Evolutionary conservation across 495 filamentous ascomycete species (phyloP).

Genomic region (Lasiosphaeris hirsuta): DNA sequence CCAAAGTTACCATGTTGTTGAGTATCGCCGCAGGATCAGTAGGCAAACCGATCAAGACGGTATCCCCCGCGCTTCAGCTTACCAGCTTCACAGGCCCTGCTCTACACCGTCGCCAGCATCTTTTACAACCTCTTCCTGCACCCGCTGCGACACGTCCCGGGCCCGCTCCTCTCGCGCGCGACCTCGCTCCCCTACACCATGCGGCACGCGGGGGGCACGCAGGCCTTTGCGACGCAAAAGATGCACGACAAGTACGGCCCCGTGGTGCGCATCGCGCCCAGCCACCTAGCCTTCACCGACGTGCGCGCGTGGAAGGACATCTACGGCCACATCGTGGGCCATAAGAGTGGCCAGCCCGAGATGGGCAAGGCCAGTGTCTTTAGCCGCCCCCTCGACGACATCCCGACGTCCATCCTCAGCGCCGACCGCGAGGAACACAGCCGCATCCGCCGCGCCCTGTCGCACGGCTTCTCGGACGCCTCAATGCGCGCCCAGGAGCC

Average conservation of each 20-base stretch:
- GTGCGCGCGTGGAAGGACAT: slow-evolving; percentile 56
- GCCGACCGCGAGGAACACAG: slow-evolving; percentile 33
- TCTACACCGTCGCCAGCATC: background rate
- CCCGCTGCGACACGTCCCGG: slow-evolving; percentile 50
- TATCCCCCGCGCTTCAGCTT: no score
- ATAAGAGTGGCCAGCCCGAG: slow-evolving; percentile 27
- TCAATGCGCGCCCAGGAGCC: slow-evolving; percentile 37
- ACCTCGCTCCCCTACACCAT: slow-evolving; percentile 35
- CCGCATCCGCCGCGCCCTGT: slow-evolving; percentile 39
- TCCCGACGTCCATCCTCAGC: slow-evolving; percentile 21
- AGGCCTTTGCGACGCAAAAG: slow-evolving; percentile 8
- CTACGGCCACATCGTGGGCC: slow-evolving; percentile 42
- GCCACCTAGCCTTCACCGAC: slow-evolving; percentile 53
- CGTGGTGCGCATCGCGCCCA: slow-evolving; percentile 55
- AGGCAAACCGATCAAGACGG: no score
- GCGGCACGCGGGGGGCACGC: slow-evolving; percentile 11
- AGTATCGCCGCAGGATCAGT: no score
- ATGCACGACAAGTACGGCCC: slow-evolving; percentile 52
- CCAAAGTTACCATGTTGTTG: no score
- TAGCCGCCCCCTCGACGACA: background rate
- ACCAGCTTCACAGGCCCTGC: no score
- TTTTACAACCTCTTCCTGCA: slow-evolving; percentile 54
- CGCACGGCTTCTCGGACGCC: slow-evolving; percentile 49
- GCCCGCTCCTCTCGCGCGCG: slow-evolving; percentile 42
- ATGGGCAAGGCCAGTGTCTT: slow-evolving; percentile 37